Evolutionary conservation across 2,329 filamentous ascomycete genomes (phyloP).

Genomic region (Ceratocystis cacaofunesta): DNA sequence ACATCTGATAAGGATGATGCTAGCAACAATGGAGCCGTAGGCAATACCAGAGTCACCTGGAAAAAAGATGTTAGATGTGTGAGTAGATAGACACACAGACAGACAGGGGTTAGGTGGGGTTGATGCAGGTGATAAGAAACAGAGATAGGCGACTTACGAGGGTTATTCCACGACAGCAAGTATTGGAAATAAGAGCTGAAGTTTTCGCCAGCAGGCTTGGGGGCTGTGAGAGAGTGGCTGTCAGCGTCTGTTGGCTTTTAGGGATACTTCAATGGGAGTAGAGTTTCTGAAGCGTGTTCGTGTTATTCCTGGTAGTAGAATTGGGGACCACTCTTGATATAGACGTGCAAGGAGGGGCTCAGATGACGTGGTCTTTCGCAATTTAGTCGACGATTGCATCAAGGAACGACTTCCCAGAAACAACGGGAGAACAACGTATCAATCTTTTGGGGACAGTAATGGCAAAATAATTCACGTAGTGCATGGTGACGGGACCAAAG

Average conservation of each 20-base stretch:
- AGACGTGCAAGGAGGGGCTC: conserved; percentile 6
- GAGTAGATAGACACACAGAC: background rate
- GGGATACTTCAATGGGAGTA: background rate
- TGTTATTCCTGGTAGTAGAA: background rate
- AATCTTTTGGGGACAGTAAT: background rate
- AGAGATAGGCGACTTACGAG: conserved; percentile 33
- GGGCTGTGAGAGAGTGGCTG: conserved; percentile 1
- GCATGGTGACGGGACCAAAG: background rate
- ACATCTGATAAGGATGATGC: conserved; percentile 51
- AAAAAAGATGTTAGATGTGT: background rate
- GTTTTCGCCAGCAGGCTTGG: conserved; percentile 35
- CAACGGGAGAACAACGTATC: background rate
- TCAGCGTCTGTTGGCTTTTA: background rate
- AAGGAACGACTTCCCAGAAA: background rate
- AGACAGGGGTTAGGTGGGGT: conserved; percentile 16
- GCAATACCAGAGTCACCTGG: conserved; percentile 50
- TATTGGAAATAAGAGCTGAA: conserved; percentile 59
- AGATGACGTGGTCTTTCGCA: conserved; percentile 10
- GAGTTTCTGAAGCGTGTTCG: background rate
- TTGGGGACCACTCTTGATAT: background rate
- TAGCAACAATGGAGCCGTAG: conserved; percentile 40
- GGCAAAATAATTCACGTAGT: background rate
- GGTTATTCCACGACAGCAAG: conserved; percentile 54
- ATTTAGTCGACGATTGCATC: background rate
- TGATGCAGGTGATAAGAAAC: background rate